Evolutionary conservation across 495 filamentous ascomycete genomes (phyloP).

Genomic region (Acidiella bohemica): DNA sequence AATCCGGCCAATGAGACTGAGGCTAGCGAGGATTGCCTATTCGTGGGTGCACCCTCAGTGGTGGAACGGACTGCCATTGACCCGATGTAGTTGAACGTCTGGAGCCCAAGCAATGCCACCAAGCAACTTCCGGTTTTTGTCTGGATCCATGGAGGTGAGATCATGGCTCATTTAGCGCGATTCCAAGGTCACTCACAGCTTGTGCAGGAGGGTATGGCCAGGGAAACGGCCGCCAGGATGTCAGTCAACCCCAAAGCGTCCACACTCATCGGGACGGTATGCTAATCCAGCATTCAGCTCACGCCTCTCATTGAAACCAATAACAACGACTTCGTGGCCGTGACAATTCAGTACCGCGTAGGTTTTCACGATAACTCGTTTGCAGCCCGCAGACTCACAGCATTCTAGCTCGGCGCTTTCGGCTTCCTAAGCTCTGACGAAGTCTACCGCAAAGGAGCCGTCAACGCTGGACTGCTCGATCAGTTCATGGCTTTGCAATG

Average conservation of each 20-base stretch:
- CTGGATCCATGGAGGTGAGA: conserved; percentile 24
- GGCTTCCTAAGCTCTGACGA: conserved; percentile 41
- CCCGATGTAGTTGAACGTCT: conserved; percentile 1
- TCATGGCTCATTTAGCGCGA: conserved; percentile 10
- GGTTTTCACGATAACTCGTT: neutral
- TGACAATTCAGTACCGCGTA: conserved; percentile 25
- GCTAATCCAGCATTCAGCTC: too few relatives aligned
- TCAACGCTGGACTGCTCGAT: conserved; percentile 52
- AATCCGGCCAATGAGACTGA: neutral
- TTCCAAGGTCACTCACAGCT: neutral
- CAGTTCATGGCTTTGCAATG: conserved; percentile 57
- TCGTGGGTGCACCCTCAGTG: conserved; percentile 6
- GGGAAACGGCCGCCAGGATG: conserved; percentile 20
- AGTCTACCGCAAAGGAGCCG: conserved; percentile 37
- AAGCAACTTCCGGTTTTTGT: conserved; percentile 19
- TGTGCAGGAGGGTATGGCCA: conserved; percentile 23
- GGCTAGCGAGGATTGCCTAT: conserved; percentile 25
- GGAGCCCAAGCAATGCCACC: conserved; percentile 9
- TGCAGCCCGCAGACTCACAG: neutral
- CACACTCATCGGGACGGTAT: too few relatives aligned
- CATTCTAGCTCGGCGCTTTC: conserved; percentile 34
- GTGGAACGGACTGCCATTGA: neutral
- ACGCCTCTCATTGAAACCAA: conserved; percentile 23
- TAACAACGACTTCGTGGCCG: conserved; percentile 23
- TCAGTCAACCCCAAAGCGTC: too few relatives aligned